Evolutionary conservation across 2,329 filamentous ascomycete species (phyloP), one percentile per base, ranked within the genome.

Genomic region (Ascochyta pisi): DNA sequence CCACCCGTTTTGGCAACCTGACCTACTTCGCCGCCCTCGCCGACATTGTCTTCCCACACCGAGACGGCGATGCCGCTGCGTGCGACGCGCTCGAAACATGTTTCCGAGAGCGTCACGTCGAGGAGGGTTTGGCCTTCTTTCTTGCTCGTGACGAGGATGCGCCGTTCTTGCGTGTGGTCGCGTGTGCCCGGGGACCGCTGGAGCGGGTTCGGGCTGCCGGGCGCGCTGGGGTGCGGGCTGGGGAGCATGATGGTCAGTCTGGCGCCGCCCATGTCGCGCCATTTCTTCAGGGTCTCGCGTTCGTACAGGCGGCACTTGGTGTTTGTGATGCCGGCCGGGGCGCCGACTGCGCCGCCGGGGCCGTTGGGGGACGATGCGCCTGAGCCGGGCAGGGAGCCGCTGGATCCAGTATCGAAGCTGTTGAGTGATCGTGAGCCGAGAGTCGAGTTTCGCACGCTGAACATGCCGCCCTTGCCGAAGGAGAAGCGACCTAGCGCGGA

Each of bases 181-280:
- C 77, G 73, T 22, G 69, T 68, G 7, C 76, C 76, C 5, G 77
- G 75, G 6, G 66, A 72, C 50, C 68, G 67, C 54, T 71, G 69
- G 9, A 70, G 64, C 47, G 61, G 67, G 57, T 60, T 67, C 45
- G 51, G 67, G 38, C 60, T 71, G 50, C 35, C 72, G 41, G 63
- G 70, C 16, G 75, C 73, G 64, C 65, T 74, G n/a, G 91, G 90
- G 47, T 63, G 67, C n/a, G 76, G 75, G 57, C 65, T 73, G n/a
- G 91, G 90, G 16, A 87, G 85, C 72, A 92, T 87, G 67, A 99
- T 92, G 15, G 90, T 91, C 57, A 99, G 79, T 34, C 87, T 83
- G 57, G 92, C 96, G 65, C 91, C 88, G 62, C 95, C 94, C 79
- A 93, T 87, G 72, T 98, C 93, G 58, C 92, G 88, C 95, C 95